A percentile compares a stretch with the other conserved stretches of the same genome.
phyloP scores from a whole-genome alignment of 176 grass and related monocot genomes.

The Aegilops bicornis region DNA sequence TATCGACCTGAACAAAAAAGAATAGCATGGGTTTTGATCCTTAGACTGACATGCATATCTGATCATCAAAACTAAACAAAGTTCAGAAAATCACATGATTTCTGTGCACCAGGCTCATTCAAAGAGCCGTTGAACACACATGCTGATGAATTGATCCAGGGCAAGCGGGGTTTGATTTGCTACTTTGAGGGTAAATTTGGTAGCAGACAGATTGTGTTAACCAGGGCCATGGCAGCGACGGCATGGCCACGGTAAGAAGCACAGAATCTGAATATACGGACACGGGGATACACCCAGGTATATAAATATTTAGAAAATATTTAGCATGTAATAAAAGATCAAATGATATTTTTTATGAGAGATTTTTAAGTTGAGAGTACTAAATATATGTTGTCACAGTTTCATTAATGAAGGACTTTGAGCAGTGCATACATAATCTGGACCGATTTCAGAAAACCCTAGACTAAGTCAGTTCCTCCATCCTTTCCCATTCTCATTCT shows the following conservation, averaged over 20 bases:
- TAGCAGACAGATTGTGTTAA: neutral
- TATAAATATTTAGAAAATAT: too few relatives aligned
- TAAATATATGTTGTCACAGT: neutral
- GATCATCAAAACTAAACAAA: neutral
- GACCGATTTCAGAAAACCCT: neutral
- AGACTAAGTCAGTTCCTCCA: neutral
- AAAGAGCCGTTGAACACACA: neutral
- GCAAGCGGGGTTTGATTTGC: neutral
- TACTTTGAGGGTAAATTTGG: neutral
- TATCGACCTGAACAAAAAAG: slow-evolving; percentile 57
- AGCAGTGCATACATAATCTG: neutral
- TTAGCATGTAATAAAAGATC: too few relatives aligned
- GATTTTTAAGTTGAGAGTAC: neutral
- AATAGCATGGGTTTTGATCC: neutral
- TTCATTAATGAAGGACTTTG: neutral
- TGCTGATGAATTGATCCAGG: neutral
- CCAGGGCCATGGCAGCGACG: neutral
- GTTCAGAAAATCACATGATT: neutral
- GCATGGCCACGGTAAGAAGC: too few relatives aligned
- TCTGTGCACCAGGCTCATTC: neutral
- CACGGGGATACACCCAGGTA: too few relatives aligned
- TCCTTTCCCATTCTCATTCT: neutral
- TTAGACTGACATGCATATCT: slow-evolving; percentile 15
- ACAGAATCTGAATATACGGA: too few relatives aligned
- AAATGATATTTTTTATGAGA: too few relatives aligned